phyloP scores from a whole-genome alignment of 306 rosid species.

The Abrus precatorius region DNA sequence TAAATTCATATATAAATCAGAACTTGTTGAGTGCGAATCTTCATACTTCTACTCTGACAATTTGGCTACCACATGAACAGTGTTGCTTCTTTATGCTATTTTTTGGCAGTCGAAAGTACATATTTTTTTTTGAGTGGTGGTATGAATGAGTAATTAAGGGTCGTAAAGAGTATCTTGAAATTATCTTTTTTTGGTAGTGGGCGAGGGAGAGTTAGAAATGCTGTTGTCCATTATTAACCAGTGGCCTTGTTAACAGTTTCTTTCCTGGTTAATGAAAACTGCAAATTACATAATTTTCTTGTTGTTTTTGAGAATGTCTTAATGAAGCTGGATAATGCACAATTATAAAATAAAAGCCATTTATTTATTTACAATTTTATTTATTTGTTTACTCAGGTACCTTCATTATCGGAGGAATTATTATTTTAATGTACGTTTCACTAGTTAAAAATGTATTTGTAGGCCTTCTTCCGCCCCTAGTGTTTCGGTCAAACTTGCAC shows the following conservation, averaged over 20 bases:
- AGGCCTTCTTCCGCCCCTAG: background rate
- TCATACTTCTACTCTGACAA: no score
- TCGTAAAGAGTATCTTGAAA: no score
- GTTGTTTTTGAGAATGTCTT: background rate
- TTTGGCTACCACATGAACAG: background rate
- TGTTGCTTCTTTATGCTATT: background rate
- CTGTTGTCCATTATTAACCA: no score
- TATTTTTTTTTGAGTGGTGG: no score
- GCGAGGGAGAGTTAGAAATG: no score
- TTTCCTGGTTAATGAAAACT: no score
- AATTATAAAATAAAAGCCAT: background rate
- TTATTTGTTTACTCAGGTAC: background rate
- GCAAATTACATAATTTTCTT: no score
- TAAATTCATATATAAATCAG: background rate
- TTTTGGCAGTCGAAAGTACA: background rate
- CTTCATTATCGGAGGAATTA: background rate
- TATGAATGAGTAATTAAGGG: no score
- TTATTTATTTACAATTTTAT: background rate
- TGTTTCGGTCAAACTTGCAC: background rate
- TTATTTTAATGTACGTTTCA: background rate
- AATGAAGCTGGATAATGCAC: conserved; percentile 7
- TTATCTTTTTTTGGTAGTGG: no score
- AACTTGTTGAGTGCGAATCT: background rate
- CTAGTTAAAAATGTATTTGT: background rate
- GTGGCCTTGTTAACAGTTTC: no score